Conservation (phyloP, 768 basidiomycete species). For the Rhodotorula toruloides region DNA sequence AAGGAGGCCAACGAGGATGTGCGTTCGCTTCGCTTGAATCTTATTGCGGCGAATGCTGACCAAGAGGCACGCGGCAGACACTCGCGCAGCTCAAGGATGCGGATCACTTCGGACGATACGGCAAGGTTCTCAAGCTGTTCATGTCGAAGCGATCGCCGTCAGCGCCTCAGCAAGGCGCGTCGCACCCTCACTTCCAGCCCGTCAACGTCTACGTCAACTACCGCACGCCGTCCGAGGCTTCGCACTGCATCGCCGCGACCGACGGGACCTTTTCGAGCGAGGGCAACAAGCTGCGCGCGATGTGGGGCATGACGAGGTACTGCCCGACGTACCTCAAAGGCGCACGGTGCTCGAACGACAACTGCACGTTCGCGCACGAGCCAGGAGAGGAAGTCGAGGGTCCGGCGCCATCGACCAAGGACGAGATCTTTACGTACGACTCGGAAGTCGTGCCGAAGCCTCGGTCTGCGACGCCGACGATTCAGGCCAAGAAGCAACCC, state of each 20-base stretch:
- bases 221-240: constrained; percentile 87
- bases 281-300: constrained; percentile 82
- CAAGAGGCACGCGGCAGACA: constrained; percentile 58
- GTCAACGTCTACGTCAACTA: constrained; percentile 97
- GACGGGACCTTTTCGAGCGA: constrained; percentile 89
- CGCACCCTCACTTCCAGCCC: constrained; percentile 36
- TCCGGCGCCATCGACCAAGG: constrained; percentile 65
- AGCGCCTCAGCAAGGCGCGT: constrained; percentile 7
- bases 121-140: constrained; percentile 92
- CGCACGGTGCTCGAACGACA: constrained; percentile 72
- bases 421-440: constrained; percentile 76
- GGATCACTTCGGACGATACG: constrained; percentile 98
- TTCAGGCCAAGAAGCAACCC: constrained; percentile 62
- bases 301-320: constrained; percentile 94
- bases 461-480: constrained; percentile 57
- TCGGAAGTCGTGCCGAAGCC: constrained; percentile 45
- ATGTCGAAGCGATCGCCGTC: constrained; percentile 66
- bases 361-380: constrained; percentile 91
- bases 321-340: constrained; percentile 92
- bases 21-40: constrained; percentile 39
- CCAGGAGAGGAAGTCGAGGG: constrained; percentile 94
- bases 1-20: constrained; percentile 96
- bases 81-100: constrained; percentile 86
- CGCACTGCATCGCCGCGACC: constrained; percentile 82
- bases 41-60: too few relatives aligned